Evolutionary conservation across 768 basidiomycete genomes (phyloP), one percentile per base, ranked within the genome.

Genomic region (Russula sp.): DNA sequence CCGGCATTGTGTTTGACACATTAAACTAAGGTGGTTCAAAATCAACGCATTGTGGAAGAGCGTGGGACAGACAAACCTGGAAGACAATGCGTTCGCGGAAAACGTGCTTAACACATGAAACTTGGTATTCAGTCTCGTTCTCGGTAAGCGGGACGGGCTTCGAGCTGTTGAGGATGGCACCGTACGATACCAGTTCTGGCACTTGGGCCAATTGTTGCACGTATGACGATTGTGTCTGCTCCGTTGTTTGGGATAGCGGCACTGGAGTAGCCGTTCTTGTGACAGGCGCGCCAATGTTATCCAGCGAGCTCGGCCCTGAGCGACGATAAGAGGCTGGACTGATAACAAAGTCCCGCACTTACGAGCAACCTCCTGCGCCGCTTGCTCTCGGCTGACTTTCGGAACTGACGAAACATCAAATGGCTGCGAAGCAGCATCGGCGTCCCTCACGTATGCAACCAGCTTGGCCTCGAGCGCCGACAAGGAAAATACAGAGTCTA

Each of bases 41-140:
- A 71, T 55, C 53, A 24, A 59, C 7, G 48, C 54, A 22, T 44
- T 36, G 4, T 32, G 20, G 24, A 55, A 26, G 18, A 44, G 42
- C 49, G 26, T 40, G 32, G 56, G 40, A 28, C 53, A 30, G 52
- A 51, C 84, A 58, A 72, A 92, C 94, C 84, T 96, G 96, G 86
- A 99, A 98, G 48, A 99, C 95, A 64, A 98, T 75, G 73, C 98
- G 92, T 65, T 94, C 92, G 73, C 86, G 87, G 83, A 94, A 99
- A 63, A 98, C 84, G 75, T 99, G 97, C 78, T 98, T 98, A 76
- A 97, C 92, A 70, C 92, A 92, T 11, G 90, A 86, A 53, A 98
- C 96, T 72, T 97, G 94, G 73, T 98, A 99, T 77, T 98, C 97
- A 5, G 94, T 98, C 77, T 98, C 97, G 71, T 84, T 90, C 77